These are phyloP conservation scores for Trypanosoma cruzi DNA, from an alignment of 208 protist species.

Conservation along the genomic window DNA sequence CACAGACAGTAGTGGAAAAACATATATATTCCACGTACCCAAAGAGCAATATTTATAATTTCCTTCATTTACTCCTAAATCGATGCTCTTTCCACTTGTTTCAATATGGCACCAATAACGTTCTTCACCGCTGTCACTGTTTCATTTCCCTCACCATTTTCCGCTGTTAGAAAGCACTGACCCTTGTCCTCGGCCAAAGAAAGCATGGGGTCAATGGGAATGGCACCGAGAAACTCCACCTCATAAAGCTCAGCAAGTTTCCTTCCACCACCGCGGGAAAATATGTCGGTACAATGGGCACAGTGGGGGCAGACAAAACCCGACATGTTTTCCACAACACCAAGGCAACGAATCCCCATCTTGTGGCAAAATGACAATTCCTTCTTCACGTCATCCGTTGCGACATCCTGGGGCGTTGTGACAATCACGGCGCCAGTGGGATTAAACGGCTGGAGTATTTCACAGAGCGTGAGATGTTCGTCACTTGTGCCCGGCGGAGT, in stretches of 20 bases:
- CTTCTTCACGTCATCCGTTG: slow-evolving; percentile 92
- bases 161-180: slow-evolving; percentile 43
- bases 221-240: slow-evolving; percentile 78
- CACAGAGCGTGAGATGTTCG: slow-evolving; percentile 91
- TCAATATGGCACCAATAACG: slow-evolving; percentile 59
- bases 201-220: slow-evolving; percentile 82
- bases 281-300: slow-evolving; percentile 88
- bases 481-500: slow-evolving; percentile 94
- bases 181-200: slow-evolving; percentile 78
- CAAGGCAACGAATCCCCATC: slow-evolving; percentile 82
- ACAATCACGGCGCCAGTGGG: slow-evolving; percentile 86
- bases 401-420: slow-evolving; percentile 91
- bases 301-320: slow-evolving; percentile 94
- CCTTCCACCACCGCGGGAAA: slow-evolving; percentile 79
- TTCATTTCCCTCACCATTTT: slow-evolving; percentile 7
- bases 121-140: slow-evolving; percentile 52
- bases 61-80: slow-evolving; percentile 6
- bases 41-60: background rate
- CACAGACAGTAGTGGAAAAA: background rate
- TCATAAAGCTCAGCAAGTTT: slow-evolving; percentile 79
- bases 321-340: slow-evolving; percentile 95
- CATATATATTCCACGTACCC: background rate
- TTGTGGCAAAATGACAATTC: slow-evolving; percentile 92
- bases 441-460: slow-evolving; percentile 65
- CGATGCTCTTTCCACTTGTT: slow-evolving; percentile 55